These are phyloP conservation scores for Chaetomiaceae sp. DNA, from an alignment of 2,329 filamentous ascomycete species.

Conservation along the genomic window DNA sequence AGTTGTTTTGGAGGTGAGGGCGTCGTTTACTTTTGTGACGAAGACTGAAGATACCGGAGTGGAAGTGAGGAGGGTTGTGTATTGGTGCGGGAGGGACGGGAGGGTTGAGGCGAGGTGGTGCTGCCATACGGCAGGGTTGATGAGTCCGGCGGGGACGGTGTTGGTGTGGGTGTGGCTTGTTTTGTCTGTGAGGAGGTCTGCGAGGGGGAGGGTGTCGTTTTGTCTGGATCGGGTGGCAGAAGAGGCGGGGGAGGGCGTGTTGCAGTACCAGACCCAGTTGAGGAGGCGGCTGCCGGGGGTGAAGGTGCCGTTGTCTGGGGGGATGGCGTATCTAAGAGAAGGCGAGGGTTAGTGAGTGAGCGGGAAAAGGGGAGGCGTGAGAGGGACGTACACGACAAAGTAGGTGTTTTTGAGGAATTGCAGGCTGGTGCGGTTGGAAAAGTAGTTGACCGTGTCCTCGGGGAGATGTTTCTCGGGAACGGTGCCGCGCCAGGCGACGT, in stretches of 20 bases:
- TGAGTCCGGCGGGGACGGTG: conserved; percentile 40
- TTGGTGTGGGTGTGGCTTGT: conserved; percentile 37
- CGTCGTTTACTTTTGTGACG: conserved; percentile 42
- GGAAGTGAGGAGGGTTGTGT: conserved; percentile 38
- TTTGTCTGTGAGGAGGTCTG: conserved; percentile 41
- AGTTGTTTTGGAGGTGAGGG: conserved; percentile 33
- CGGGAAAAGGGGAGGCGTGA: neutral
- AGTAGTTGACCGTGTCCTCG: conserved; percentile 20
- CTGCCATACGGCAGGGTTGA: conserved; percentile 36
- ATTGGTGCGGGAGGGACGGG: conserved; percentile 34
- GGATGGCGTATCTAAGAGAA: conserved; percentile 39
- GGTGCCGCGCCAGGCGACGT: conserved; percentile 29
- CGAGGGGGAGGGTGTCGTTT: too few species aligned
- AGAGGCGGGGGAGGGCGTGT: conserved; percentile 36
- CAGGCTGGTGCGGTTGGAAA: conserved; percentile 15
- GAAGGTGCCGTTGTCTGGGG: conserved; percentile 37
- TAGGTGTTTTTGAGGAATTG: conserved; percentile 22
- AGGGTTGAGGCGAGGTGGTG: conserved; percentile 23
- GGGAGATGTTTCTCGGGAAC: conserved; percentile 25
- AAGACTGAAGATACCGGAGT: conserved; percentile 32
- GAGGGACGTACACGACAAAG: conserved; percentile 23
- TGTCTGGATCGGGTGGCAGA: too few species aligned
- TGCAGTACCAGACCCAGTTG: conserved; percentile 46
- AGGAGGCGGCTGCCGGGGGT: conserved; percentile 38
- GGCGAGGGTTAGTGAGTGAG: neutral